Percentiles rank a stretch among this genome's conserved stretches.
phyloP scores from a whole-genome alignment of 2,329 filamentous ascomycete species.

The Arthrinium puccinioides region DNA sequence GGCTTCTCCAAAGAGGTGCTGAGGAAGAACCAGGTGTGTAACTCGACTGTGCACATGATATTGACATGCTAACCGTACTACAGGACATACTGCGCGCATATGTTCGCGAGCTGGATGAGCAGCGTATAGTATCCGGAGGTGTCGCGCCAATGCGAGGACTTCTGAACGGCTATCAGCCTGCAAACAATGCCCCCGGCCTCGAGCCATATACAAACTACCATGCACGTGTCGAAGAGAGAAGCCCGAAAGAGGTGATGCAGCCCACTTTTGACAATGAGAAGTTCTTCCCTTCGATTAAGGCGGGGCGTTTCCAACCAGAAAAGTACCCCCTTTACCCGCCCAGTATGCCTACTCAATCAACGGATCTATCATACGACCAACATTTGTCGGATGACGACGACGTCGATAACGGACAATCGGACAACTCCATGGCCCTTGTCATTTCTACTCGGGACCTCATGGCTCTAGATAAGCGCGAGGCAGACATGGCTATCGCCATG shows the following conservation, averaged over 20 bases:
- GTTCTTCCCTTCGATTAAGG: conserved; percentile 30
- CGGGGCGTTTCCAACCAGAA: conserved; percentile 27
- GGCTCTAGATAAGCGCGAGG: conserved; percentile 30
- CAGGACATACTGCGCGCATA: conserved; percentile 55
- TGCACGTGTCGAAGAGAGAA: conserved; percentile 12
- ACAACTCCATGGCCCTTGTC: conserved; percentile 31
- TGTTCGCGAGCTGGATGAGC: conserved; percentile 51
- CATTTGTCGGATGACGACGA: conserved; percentile 31
- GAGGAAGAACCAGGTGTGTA: conserved; percentile 48
- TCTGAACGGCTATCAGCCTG: conserved; percentile 29
- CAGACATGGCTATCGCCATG: conserved; percentile 35
- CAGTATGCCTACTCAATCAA: conserved; percentile 12
- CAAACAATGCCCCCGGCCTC: conserved; percentile 22
- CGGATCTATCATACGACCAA: conserved; percentile 25
- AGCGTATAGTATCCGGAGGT: conserved; percentile 33
- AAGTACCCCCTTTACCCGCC: conserved; percentile 13
- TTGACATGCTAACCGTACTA: conserved; percentile 10
- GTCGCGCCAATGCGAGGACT: conserved; percentile 44
- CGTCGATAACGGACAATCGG: conserved; percentile 19
- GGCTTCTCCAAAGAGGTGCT: conserved; percentile 50
- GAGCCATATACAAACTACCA: conserved; percentile 18
- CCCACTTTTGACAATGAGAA: conserved; percentile 31
- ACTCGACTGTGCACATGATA: conserved; percentile 1
- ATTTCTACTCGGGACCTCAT: conserved; percentile 50
- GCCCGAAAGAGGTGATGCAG: conserved; percentile 29